phyloP scores from a whole-genome alignment of 2,329 filamentous ascomycete genomes.

The Diaporthe batatas region DNA sequence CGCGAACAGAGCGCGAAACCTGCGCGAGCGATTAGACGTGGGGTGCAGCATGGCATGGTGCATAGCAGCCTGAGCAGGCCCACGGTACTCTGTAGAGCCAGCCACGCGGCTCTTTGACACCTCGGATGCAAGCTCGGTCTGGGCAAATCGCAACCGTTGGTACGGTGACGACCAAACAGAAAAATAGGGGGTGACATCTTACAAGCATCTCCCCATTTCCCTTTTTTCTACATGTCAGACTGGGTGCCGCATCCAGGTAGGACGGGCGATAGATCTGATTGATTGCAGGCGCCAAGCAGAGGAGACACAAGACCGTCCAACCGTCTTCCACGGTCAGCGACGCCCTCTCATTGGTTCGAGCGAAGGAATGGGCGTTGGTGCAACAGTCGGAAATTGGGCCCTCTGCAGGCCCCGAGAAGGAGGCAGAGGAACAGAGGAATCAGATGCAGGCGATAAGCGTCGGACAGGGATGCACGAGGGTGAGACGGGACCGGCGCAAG shows the following conservation, averaged over 20 bases:
- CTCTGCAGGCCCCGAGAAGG: slow-evolving; percentile 24
- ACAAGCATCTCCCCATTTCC: slow-evolving; percentile 21
- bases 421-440: slow-evolving; percentile 37
- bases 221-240: slow-evolving; percentile 26
- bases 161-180: neutral
- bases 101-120: slow-evolving; percentile 14
- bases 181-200: neutral
- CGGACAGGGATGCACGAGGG: slow-evolving; percentile 37
- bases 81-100: neutral
- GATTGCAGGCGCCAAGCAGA: slow-evolving; percentile 33
- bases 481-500: slow-evolving; percentile 40
- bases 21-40: slow-evolving; percentile 20
- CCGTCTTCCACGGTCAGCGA: slow-evolving; percentile 33
- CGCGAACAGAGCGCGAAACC: slow-evolving; percentile 38
- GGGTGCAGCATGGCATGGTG: neutral
- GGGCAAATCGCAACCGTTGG: slow-evolving; percentile 17
- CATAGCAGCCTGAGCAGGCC: no score
- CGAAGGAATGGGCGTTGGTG: slow-evolving; percentile 11
- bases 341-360: slow-evolving; percentile 36
- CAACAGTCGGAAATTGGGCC: slow-evolving; percentile 31
- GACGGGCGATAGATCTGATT: slow-evolving; percentile 25
- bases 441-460: slow-evolving; percentile 36
- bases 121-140: slow-evolving; percentile 18
- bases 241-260: slow-evolving; percentile 5
- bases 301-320: slow-evolving; percentile 28